Base-by-base conservation (phyloP, 2,329 filamentous ascomycete species). In the Diplodia intermedia region DNA sequence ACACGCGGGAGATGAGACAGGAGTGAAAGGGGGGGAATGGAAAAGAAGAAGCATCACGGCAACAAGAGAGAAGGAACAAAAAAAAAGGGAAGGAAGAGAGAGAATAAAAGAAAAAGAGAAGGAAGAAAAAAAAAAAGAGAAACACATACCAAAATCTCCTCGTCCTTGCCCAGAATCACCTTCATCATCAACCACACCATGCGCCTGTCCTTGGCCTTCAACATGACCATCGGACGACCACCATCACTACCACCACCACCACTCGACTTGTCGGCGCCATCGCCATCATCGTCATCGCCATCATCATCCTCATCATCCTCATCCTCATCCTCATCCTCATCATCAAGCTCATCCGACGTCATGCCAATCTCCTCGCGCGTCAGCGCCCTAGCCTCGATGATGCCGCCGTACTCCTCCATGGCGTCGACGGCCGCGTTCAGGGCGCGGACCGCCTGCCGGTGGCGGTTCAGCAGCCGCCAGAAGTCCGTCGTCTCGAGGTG, bases 101-200 rank as follows among this genome's bases (percentile, higher is more conserved):
- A n/a, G n/a, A n/a, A n/a, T n/a, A n/a, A n/a, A n/a, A 5, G 38
- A 6, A 14, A 43, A 40, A 15, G 15, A 43, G 2, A 18, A 18
- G n/a, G 14, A 4, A 12, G 8, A 8, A 18, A 53, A 4, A 23
- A 15, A 1, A 26, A 26, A 31, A 12, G 12, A 12, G 26, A 43
- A 3, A 4, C 36, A 26, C 56, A 6, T 49, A 61, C 57, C 38
- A 61, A 14, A 18, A 33, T 6, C 26, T n/a, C 23, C 15, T 8
- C 18, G 15, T 61, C 57, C 26, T 61, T 61, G 7, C 6, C 26
- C 20, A 61, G 3, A 4, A 49, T 11, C 3, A 49, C 26, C 23
- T 29, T 26, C 40, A 43, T 29, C 3, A 61, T 61, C 57, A 61
- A 18, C 40, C 47, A 61, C 57, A 43, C 40, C 6, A 50, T 8